These are phyloP conservation scores for Hibiscus tridactylites DNA, from an alignment of 345 rosid genomes.

Conservation along the genomic window DNA sequence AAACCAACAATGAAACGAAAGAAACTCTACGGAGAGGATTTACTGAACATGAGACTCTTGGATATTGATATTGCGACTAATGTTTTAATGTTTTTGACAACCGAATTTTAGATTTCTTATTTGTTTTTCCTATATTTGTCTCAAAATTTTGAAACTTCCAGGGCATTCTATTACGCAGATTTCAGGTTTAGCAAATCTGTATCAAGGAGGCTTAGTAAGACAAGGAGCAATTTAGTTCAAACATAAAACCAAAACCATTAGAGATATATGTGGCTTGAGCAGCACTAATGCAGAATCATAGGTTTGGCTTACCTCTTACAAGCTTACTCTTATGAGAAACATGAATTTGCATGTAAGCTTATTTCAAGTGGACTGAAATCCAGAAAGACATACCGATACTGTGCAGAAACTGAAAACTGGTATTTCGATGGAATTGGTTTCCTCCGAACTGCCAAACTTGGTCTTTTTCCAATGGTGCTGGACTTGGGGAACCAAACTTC, in stretches of 20 bases:
- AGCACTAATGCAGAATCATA: background rate
- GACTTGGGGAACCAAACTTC: slow-evolving; percentile 39
- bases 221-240: background rate
- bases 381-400: slow-evolving; percentile 36
- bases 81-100: background rate
- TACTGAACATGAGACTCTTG: background rate
- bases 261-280: background rate
- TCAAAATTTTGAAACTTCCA: background rate
- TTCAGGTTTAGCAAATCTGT: background rate
- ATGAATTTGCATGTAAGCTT: background rate
- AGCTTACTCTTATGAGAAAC: background rate
- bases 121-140: background rate
- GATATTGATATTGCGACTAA: background rate
- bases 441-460: slow-evolving; percentile 31
- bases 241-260: background rate
- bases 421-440: slow-evolving; percentile 23
- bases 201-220: background rate
- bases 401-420: slow-evolving; percentile 47
- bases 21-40: background rate
- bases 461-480: slow-evolving; percentile 25
- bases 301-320: background rate
- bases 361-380: background rate
- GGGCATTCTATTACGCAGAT: background rate
- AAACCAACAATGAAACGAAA: background rate
- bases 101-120: background rate